Conservation (phyloP, 345 rosid species). For the Brassica carinata region DNA sequence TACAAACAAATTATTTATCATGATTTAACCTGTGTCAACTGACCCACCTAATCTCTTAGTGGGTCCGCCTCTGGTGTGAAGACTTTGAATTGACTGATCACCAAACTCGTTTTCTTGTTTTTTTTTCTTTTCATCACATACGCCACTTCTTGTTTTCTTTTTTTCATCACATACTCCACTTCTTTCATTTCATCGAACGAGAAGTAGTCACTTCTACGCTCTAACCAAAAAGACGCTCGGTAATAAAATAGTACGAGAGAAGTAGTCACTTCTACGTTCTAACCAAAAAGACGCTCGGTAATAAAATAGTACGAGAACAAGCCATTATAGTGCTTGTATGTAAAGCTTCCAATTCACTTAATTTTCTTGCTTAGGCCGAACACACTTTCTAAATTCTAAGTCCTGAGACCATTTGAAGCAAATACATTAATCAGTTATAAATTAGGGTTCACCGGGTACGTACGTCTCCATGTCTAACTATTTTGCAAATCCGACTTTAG, state of each 20-base stretch:
- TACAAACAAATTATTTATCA: too few species aligned
- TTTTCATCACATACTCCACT: not conserved
- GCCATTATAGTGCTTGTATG: not conserved
- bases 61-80: too few species aligned
- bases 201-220: not conserved
- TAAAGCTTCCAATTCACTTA: not conserved
- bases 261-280: not conserved
- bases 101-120: not conserved
- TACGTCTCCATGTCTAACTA: not conserved
- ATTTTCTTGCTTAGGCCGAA: not conserved
- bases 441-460: not conserved
- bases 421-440: not conserved
- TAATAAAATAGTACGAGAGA: not conserved
- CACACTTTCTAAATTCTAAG: not conserved
- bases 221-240: too few species aligned
- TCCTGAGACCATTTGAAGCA: not conserved
- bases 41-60: too few species aligned
- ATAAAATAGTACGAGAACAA: not conserved
- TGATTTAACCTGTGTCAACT: too few species aligned
- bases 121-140: not conserved
- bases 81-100: constrained; percentile 5
- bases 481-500: not conserved
- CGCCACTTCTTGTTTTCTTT: not conserved
- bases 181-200: not conserved
- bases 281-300: not conserved